Percentiles rank a stretch among this genome's conserved stretches.
Evolutionary conservation across 2,329 filamentous ascomycete species (phyloP).

Genomic region (Aspergillus ochraceoroseus): DNA sequence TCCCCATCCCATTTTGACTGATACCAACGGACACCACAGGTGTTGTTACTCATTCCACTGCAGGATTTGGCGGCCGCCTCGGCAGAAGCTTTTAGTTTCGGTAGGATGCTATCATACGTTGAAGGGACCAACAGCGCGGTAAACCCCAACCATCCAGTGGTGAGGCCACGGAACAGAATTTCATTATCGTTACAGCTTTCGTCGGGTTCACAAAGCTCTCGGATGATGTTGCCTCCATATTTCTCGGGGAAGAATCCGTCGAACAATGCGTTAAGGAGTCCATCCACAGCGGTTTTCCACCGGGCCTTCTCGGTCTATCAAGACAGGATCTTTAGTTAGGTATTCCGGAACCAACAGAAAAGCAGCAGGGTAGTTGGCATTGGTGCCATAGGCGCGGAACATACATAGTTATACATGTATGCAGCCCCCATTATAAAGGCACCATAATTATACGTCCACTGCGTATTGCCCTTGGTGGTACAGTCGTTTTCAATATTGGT

Average conservation of each 20-base stretch:
- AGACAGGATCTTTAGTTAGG: no score
- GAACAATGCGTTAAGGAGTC: constrained; percentile 49
- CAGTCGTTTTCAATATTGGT: constrained; percentile 51
- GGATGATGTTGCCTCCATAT: constrained; percentile 46
- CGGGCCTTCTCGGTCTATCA: constrained; percentile 36
- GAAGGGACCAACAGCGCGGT: constrained; percentile 60
- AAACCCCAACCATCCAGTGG: constrained; percentile 61
- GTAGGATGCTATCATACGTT: constrained; percentile 52
- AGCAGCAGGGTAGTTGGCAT: no score
- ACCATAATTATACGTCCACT: constrained; percentile 58
- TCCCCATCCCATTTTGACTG: constrained; percentile 51
- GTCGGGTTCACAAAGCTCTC: constrained; percentile 61
- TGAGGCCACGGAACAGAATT: constrained; percentile 66
- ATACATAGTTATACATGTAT: constrained; percentile 53
- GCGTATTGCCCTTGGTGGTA: constrained; percentile 47
- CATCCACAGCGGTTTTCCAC: constrained; percentile 56
- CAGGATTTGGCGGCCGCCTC: constrained; percentile 59
- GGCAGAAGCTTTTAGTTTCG: constrained; percentile 56
- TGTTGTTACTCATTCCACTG: constrained; percentile 54
- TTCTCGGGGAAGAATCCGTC: constrained; percentile 49
- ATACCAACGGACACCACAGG: constrained; percentile 63
- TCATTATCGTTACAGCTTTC: constrained; percentile 65
- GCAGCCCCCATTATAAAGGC: constrained; percentile 53
- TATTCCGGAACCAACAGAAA: no score
- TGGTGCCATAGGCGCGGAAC: constrained; percentile 17